A percentile compares a stretch with the other conserved stretches of the same genome.
Conservation (phyloP, 495 filamentous ascomycete genomes). For the Aspergillus olivimuriae region DNA sequence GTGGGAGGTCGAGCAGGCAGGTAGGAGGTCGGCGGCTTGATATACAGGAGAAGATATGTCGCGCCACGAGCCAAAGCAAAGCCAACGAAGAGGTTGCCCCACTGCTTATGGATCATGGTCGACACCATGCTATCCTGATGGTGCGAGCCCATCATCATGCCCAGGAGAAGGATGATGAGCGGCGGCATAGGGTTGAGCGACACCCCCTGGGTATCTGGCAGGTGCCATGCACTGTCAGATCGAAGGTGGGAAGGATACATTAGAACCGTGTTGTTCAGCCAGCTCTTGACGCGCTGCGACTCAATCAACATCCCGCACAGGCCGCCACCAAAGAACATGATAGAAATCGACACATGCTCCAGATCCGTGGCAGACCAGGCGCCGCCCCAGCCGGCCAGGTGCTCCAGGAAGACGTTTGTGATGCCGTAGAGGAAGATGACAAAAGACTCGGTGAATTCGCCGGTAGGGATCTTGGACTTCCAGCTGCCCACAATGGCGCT, state of each 20-base stretch:
- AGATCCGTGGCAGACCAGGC: slow-evolving; percentile 74
- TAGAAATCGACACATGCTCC: slow-evolving; percentile 87
- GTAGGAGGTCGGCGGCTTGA: slow-evolving; percentile 77
- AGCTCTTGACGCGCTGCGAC: slow-evolving; percentile 59
- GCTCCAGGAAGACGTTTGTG: slow-evolving; percentile 91
- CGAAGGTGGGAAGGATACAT: slow-evolving; percentile 19
- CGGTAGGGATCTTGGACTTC: slow-evolving; percentile 63
- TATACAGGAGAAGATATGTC: slow-evolving; percentile 74
- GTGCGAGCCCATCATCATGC: slow-evolving; percentile 92
- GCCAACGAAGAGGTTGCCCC: slow-evolving; percentile 81
- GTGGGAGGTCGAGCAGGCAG: slow-evolving; percentile 87
- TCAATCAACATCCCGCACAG: slow-evolving; percentile 94
- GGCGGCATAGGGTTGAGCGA: slow-evolving; percentile 88
- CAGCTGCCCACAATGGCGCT: slow-evolving; percentile 48
- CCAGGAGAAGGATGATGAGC: slow-evolving; percentile 76
- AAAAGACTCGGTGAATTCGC: slow-evolving; percentile 82
- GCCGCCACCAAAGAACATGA: slow-evolving; percentile 95
- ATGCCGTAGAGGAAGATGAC: slow-evolving; percentile 85
- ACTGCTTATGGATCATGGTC: slow-evolving; percentile 90
- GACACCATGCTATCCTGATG: slow-evolving; percentile 79
- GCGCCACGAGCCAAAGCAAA: slow-evolving; percentile 70
- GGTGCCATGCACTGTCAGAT: slow-evolving; percentile 44
- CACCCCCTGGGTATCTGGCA: slow-evolving; percentile 62
- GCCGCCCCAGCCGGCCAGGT: slow-evolving; percentile 63
- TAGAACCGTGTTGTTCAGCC: slow-evolving; percentile 62